Evolutionary conservation across 148 eudicot genomes (phyloP).

Genomic region (Persicaria tinctoria): DNA sequence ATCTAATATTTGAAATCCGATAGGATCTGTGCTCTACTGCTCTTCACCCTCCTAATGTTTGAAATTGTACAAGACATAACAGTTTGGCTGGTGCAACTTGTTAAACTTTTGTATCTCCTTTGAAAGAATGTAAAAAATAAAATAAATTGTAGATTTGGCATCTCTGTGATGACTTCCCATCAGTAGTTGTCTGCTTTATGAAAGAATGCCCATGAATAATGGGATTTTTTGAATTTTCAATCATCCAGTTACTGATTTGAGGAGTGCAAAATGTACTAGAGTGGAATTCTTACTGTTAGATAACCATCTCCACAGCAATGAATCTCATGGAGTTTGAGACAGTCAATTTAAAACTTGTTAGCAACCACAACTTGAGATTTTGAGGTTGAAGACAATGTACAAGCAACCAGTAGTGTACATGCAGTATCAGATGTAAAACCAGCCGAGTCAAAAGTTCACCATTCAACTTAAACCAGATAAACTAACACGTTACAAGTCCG

Average conservation of each 20-base stretch:
- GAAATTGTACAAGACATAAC: background rate
- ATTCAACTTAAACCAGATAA: background rate
- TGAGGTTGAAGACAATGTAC: background rate
- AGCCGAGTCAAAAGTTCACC: background rate
- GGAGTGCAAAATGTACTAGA: no score
- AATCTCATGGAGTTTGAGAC: background rate
- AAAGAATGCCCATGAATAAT: background rate
- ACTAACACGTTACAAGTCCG: background rate
- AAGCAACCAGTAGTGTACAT: background rate
- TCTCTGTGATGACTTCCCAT: background rate
- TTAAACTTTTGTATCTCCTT: background rate
- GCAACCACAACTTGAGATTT: background rate
- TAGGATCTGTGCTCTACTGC: background rate
- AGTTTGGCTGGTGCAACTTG: background rate
- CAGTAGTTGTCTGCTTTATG: background rate
- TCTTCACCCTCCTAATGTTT: background rate
- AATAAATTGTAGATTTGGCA: background rate
- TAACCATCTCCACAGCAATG: no score
- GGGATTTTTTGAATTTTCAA: no score
- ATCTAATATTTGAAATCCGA: constrained; percentile 34
- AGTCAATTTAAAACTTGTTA: background rate
- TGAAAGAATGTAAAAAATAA: background rate
- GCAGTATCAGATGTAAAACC: background rate
- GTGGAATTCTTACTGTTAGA: no score
- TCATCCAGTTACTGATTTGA: no score